A percentile compares a stretch with the other conserved stretches of the same genome.
These are phyloP conservation scores for Pilasporangium apinafurcum DNA, from an alignment of 352 stramenopile species.

Conservation along the genomic window DNA sequence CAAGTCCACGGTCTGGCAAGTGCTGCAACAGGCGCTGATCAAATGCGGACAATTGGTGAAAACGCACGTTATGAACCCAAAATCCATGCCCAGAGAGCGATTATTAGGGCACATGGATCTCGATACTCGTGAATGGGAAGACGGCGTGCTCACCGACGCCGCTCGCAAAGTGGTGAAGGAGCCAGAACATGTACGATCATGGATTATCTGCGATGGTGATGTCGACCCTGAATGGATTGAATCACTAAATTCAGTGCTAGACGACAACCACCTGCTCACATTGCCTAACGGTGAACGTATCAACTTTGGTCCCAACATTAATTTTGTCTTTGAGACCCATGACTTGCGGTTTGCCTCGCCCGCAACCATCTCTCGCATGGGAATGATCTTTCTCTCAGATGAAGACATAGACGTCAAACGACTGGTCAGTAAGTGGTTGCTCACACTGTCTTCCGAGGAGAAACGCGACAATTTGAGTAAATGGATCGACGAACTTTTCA, in stretches of 20 bases:
- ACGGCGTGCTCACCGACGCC: constrained; percentile 92
- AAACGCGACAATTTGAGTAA: constrained; percentile 42
- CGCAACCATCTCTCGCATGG: constrained; percentile 95
- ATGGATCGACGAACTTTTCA: constrained; percentile 94
- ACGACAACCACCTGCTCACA: constrained; percentile 96
- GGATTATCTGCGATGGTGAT: constrained; percentile 95
- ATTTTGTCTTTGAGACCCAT: constrained; percentile 97
- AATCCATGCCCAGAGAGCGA: constrained; percentile 90
- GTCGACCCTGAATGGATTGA: constrained; percentile 97
- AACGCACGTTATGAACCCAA: constrained; percentile 95
- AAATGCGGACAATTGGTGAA: constrained; percentile 84
- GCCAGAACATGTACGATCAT: constrained; percentile 81
- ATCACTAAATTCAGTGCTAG: constrained; percentile 93
- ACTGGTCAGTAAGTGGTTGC: constrained; percentile 79
- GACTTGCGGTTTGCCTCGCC: constrained; percentile 93
- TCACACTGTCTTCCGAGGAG: constrained; percentile 45
- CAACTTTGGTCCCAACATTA: constrained; percentile 93
- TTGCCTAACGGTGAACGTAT: constrained; percentile 96
- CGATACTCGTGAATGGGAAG: constrained; percentile 93
- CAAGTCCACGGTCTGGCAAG: constrained; percentile 93
- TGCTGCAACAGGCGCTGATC: constrained; percentile 86
- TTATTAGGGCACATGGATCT: constrained; percentile 93
- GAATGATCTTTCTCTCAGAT: constrained; percentile 96
- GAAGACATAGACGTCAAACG: constrained; percentile 82
- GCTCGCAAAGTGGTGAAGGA: constrained; percentile 90